phyloP scores from a whole-genome alignment of 805 yeast species.

The Myxozyma udenii region DNA sequence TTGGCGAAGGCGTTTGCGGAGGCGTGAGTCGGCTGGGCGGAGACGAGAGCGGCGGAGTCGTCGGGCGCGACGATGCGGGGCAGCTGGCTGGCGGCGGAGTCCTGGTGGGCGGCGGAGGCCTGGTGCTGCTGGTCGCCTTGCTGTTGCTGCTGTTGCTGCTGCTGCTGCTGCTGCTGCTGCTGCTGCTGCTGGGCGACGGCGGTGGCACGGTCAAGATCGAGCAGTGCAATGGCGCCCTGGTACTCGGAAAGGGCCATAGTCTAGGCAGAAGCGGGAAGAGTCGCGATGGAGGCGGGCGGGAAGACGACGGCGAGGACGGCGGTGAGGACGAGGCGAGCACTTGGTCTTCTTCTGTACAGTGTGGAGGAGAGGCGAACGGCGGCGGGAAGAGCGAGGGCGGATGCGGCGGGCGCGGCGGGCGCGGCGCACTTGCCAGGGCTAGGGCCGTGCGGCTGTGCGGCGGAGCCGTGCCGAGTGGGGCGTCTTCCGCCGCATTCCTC shows the following conservation, averaged over 20 bases:
- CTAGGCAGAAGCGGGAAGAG: neutral
- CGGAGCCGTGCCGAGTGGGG: neutral
- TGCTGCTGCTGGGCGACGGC: constrained; percentile 9
- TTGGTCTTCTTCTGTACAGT: too few relatives aligned
- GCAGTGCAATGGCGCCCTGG: constrained; percentile 33
- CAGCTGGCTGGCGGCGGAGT: constrained; percentile 13
- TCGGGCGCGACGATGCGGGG: constrained; percentile 27
- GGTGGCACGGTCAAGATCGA: constrained; percentile 28
- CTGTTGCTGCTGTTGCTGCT: constrained; percentile 10
- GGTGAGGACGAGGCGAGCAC: neutral
- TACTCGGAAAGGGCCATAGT: constrained; percentile 28
- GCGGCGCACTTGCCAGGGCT: neutral
- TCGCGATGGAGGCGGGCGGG: constrained; percentile 4
- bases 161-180: constrained; percentile 13
- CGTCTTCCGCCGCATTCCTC: neutral
- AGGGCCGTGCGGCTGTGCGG: neutral
- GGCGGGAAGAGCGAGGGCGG: neutral
- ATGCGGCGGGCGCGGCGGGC: neutral
- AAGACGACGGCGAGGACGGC: neutral
- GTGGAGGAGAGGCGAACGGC: too few relatives aligned
- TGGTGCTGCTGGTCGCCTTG: constrained; percentile 9
- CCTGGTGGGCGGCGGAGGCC: neutral
- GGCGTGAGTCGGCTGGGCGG: neutral
- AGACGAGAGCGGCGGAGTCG: constrained; percentile 10
- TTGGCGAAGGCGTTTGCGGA: constrained; percentile 9